Base-by-base conservation (phyloP, 805 yeast species). In the Dipodascus albidus region DNA sequence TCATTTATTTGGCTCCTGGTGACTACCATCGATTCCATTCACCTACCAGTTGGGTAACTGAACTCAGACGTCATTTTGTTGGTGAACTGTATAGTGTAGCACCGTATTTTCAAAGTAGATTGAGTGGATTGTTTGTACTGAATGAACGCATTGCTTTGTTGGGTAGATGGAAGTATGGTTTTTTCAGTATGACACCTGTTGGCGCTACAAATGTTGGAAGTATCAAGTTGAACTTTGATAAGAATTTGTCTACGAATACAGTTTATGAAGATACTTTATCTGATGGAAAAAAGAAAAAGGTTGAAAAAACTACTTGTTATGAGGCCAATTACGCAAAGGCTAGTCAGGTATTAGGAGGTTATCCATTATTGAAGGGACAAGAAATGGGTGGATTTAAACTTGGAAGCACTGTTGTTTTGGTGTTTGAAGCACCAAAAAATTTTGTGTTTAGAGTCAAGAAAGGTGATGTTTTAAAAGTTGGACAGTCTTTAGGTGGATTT, bases 171-270 rank as follows among this genome's bases (percentile, higher is more conserved):
- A 87, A 85, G 65, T 78, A 93, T 66, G 99, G 99, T 0, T 93
- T 93, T 62, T 93, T 93, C 72, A 84, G 95, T 59, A 93, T 93
- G 99, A 91, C 96, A 0, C 97, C 99, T 0, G 99, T 93, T 11
- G 99, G 99, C 14, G 99, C 99, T 22, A 93, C 99, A 1, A 93
- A 93, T 70, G 99, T 93, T 27, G 99, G 99, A 3, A 85, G 95
- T 62, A 93, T 93, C 59, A 82, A 85, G 55, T 77, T 93, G 59
- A 88, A 90, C 65, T 93, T 93, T 63, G 99, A 93, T 69, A 83
- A 84, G 70, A 90, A 87, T 63, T 77, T 93, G 63, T 78, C 83
- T 41, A 93, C 99, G 14, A 93, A 93, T 67, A 41, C 58, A 2
- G 33, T 27, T 27, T 27, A 27, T 11, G 33, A 27, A 11, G 6